These are phyloP conservation scores for Vitis labrusca DNA, from an alignment of 164 flowering plant genomes.

Conservation along the genomic window DNA sequence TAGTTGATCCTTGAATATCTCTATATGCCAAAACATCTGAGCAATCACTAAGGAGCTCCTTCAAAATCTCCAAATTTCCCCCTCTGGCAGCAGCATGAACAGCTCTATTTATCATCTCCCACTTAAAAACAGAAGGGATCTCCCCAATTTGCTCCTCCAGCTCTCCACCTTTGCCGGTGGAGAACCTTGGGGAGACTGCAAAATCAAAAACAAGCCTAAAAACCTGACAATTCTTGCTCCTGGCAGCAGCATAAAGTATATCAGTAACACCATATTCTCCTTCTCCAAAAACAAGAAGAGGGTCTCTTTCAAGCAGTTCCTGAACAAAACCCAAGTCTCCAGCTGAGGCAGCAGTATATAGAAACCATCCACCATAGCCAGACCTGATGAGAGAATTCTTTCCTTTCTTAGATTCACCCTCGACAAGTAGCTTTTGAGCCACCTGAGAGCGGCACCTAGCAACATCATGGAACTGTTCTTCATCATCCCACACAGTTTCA, in stretches of 20 bases:
- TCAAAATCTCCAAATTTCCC: slow-evolving; percentile 47
- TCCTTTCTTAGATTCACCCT: slow-evolving; percentile 37
- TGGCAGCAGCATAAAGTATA: slow-evolving; percentile 66
- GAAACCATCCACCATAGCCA: slow-evolving; percentile 77
- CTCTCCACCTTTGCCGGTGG: slow-evolving; percentile 26
- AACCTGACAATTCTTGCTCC: slow-evolving; percentile 53
- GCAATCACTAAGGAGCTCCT: slow-evolving; percentile 49
- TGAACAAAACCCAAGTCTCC: slow-evolving; percentile 56
- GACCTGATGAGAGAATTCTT: slow-evolving; percentile 47
- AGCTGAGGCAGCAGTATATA: slow-evolving; percentile 76
- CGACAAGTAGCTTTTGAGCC: slow-evolving; percentile 40
- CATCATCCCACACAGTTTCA: slow-evolving; percentile 71
- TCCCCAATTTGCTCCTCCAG: slow-evolving; percentile 43
- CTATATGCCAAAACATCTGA: slow-evolving; percentile 51
- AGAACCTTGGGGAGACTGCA: slow-evolving; percentile 53
- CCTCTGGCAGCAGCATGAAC: slow-evolving; percentile 75
- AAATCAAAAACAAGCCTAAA: slow-evolving; percentile 50
- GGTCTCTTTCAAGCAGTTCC: slow-evolving; percentile 45
- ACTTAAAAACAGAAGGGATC: slow-evolving; percentile 44
- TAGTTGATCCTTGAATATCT: slow-evolving; percentile 54
- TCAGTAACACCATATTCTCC: slow-evolving; percentile 75
- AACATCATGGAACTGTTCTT: slow-evolving; percentile 49
- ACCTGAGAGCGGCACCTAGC: slow-evolving; percentile 49
- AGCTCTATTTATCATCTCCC: slow-evolving; percentile 66
- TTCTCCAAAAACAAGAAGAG: slow-evolving; percentile 67